Evolutionary conservation across 139 green algal genomes (phyloP).

Genomic region (Zygnema cylindricum): DNA sequence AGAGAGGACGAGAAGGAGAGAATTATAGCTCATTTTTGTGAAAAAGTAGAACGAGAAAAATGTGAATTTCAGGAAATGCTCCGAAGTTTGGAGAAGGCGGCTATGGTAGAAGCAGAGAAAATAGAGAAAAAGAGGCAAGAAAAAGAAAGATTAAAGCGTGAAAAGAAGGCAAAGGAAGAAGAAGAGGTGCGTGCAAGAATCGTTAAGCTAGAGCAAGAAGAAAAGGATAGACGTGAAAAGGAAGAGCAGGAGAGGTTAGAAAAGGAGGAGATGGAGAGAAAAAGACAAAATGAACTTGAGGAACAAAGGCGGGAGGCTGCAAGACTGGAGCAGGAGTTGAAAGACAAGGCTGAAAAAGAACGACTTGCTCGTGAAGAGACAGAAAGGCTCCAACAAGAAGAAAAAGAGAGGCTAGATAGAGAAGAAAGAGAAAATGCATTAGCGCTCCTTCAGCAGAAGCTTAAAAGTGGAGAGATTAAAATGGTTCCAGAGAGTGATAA

Average conservation of each 20-base stretch:
- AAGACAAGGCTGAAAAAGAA: neutral
- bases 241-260: neutral
- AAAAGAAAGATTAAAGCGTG: neutral
- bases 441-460: neutral
- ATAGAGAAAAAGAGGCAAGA: neutral
- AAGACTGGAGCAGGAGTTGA: neutral
- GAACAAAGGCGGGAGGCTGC: neutral
- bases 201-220: neutral
- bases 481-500: neutral
- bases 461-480: neutral
- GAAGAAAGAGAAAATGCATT: neutral
- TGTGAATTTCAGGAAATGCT: neutral
- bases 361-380: neutral
- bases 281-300: neutral
- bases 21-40: neutral
- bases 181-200: neutral
- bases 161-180: neutral
- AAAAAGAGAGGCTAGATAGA: neutral
- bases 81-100: neutral
- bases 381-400: neutral
- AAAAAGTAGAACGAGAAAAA: neutral
- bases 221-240: neutral
- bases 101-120: neutral
- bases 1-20: neutral
- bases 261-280: neutral